These are phyloP conservation scores for Alternaria sp. DNA, from an alignment of 2,329 filamentous ascomycete genomes.

Conservation along the genomic window DNA sequence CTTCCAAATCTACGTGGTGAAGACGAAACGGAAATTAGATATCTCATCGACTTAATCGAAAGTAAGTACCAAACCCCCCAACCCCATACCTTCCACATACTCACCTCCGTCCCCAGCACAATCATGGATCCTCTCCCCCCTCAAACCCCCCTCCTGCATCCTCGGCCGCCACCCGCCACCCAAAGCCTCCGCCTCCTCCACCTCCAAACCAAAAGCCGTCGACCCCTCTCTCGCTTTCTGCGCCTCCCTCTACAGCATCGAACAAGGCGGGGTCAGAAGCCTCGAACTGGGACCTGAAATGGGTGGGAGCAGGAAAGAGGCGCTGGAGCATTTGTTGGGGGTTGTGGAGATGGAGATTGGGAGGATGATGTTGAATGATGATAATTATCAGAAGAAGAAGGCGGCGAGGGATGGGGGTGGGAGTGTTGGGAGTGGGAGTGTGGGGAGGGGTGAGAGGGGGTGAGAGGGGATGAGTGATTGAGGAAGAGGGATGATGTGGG, in stretches of 20 bases:
- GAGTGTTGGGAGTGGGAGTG: not conserved
- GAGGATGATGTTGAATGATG: slow-evolving; percentile 10
- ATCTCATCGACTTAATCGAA: slow-evolving; percentile 22
- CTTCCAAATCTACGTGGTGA: slow-evolving; percentile 27
- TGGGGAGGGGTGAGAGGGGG: not conserved
- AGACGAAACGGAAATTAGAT: slow-evolving; percentile 24
- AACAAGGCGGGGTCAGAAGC: slow-evolving; percentile 11
- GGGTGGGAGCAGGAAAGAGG: slow-evolving; percentile 18
- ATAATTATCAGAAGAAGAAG: not conserved
- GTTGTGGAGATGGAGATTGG: slow-evolving; percentile 18
- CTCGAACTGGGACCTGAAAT: slow-evolving; percentile 25
- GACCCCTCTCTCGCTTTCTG: slow-evolving; percentile 11
- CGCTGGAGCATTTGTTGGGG: slow-evolving; percentile 17
- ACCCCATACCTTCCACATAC: not conserved
- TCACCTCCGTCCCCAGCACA: slow-evolving; percentile 1
- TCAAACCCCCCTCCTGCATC: slow-evolving; percentile 15
- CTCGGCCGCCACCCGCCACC: slow-evolving; percentile 20
- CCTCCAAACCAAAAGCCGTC: not conserved
- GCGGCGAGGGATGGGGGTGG: not conserved
- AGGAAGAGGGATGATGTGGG: too few species aligned
- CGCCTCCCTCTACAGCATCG: slow-evolving; percentile 23
- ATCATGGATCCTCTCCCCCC: slow-evolving; percentile 18
- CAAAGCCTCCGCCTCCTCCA: not conserved
- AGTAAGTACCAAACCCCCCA: slow-evolving; percentile 6
- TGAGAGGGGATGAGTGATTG: not conserved